Evolutionary conservation across 176 grass and related monocot species (phyloP), one percentile per base, ranked within the genome.

Genomic region (Cenchrus purpureus): DNA sequence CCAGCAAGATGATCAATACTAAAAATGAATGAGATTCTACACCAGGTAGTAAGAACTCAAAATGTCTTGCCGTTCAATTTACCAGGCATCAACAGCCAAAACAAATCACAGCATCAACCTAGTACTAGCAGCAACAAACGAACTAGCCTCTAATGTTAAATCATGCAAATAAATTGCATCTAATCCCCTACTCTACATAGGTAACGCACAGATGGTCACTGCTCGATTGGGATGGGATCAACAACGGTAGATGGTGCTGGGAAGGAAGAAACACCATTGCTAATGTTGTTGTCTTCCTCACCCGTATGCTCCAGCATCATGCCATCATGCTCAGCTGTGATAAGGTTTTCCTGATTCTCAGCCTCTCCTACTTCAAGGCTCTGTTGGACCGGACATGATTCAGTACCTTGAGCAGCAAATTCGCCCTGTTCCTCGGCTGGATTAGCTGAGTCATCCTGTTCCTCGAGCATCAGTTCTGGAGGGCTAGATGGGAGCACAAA

Each of bases 331-430:
- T 81, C 37, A 58, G 62, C 51, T 61, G 44, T 78, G 71, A 6
- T 14, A 63, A 28, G 73, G 70, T 78, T 76, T 83, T 88, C 80
- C 65, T 78, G 45, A 37, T 67, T 59, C 49, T 20, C 68, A 1
- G 45, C 60, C 45, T 80, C 89, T 79, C 78, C 74, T 80, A 79
- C 73, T 74, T 68, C 68, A 16, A 25, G 52, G 13, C 32, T 46
- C 12, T 74, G 61, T 46, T 84, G 59, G 32, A 12, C 29, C 8
- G 42, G 61, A 61, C 63, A 82, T 52, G 53, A 68, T 44, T 60
- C 42, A 45, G 70, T 82, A 73, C 28, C 77, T 46, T 45, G 77
- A 53, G 52, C 37, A 17, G 3, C 12, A 40, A 25, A 61, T 37
- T 28, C 8, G 15, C 12, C 28, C 29, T 58, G 80, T 68, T 74